A percentile compares a stretch with the other conserved stretches of the same genome.
Evolutionary conservation across 352 stramenopile genomes (phyloP).

Genomic region (Blastocystis hominis): DNA sequence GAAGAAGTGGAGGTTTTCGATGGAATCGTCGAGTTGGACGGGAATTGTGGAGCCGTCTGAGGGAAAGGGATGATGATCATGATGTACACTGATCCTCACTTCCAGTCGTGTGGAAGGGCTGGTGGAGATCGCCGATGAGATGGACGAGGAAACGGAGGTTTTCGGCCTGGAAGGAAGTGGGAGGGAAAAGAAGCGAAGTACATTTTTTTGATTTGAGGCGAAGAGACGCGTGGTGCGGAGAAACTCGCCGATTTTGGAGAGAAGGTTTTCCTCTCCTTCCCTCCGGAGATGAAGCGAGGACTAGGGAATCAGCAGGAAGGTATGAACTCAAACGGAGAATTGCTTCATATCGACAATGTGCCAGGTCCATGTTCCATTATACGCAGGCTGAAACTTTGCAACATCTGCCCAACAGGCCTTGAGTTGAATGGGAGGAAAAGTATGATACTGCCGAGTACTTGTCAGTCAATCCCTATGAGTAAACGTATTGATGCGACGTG

Average conservation of each 20-base stretch:
- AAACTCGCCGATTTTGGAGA: not conserved
- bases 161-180: not conserved
- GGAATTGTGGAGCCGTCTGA: not conserved
- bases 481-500: not conserved
- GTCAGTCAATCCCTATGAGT: not conserved
- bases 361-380: slow-evolving; percentile 5
- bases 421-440: not conserved
- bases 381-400: not conserved
- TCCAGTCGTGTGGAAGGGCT: slow-evolving; percentile 18
- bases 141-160: slow-evolving; percentile 41
- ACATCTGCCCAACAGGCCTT: slow-evolving; percentile 31
- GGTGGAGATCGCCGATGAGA: slow-evolving; percentile 22
- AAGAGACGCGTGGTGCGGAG: not conserved
- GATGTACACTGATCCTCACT: not conserved
- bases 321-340: not conserved
- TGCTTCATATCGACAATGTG: slow-evolving; percentile 26
- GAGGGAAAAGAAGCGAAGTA: not conserved
- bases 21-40: not conserved
- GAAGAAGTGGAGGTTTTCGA: slow-evolving; percentile 48
- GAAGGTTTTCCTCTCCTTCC: not conserved
- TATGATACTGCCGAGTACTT: slow-evolving; percentile 5
- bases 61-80: not conserved
- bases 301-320: not conserved
- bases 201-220: not conserved
- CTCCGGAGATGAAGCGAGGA: too few species aligned